These are phyloP conservation scores for Macrolepiota dolichaula DNA, from an alignment of 768 basidiomycete genomes.

Conservation along the genomic window DNA sequence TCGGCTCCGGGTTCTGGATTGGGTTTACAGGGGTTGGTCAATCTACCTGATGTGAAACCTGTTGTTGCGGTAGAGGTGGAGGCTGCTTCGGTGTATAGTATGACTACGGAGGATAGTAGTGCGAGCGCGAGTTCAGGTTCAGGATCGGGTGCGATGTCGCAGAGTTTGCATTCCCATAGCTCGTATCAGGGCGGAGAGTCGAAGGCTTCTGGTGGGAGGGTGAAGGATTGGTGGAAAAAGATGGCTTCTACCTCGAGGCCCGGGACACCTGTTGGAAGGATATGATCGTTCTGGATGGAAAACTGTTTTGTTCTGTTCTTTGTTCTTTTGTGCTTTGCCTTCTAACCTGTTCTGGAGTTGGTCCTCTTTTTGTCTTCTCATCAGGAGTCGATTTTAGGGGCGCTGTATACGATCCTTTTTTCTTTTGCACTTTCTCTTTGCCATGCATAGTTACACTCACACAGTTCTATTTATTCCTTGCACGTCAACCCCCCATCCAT, in stretches of 20 bases:
- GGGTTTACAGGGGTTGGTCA: constrained; percentile 11
- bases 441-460: no score
- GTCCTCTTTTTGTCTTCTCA: neutral
- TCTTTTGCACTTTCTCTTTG: no score
- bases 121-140: constrained; percentile 18
- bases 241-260: constrained; percentile 15
- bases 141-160: constrained; percentile 9
- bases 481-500: no score
- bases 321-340: neutral
- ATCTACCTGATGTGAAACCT: constrained; percentile 5
- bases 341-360: neutral
- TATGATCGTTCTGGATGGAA: neutral
- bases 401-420: neutral
- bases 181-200: neutral
- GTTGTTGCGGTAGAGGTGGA: neutral
- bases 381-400: neutral
- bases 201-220: constrained; percentile 9
- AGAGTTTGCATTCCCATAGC: constrained; percentile 1
- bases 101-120: constrained; percentile 18
- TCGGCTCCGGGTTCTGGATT: neutral
- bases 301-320: neutral
- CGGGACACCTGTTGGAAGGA: constrained; percentile 11
- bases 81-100: constrained; percentile 9
- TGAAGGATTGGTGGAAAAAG: constrained; percentile 21
- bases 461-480: no score